Base-by-base conservation (phyloP, 108 stramenopile species). In the Epithemia pelagica region DNA sequence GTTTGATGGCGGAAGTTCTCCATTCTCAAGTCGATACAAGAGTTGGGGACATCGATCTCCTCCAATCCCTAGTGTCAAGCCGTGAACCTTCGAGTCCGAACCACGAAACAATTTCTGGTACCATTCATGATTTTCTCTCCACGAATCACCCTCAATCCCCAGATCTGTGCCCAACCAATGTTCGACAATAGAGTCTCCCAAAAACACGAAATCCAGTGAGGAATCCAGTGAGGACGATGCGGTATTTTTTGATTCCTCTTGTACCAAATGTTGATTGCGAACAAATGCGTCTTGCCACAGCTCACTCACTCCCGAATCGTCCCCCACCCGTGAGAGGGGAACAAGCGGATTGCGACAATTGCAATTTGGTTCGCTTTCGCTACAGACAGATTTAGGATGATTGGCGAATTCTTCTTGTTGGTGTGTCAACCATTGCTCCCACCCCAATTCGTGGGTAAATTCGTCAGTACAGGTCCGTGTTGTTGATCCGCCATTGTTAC, bases 131-230 rank as follows among this genome's bases (percentile, higher is more conserved):
- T 78, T 76, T 23, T 28, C 27, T 5, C 27, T 28, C 52, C 46
- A 22, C 18, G 52, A n/a, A 27, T 63, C 54, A 1, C 52, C 21
- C 1, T 20, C 27, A 28, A 7, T 54, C 5, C 53, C 74, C 7
- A 81, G 46, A 0, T 56, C 37, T 21, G 72, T 80, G 24, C 80
- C 83, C 22, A 68, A 25, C 78, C 83, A 80, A 24, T 65, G 32
- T 59, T 84, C 83, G 0, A 75, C 76, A 28, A 84, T 81, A 27
- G 77, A 78, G 78, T 84, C 83, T 0, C 83, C 83, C 1, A 81
- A 33, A 32, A 84, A 26, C 8, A 81, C 64, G 28, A 83, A 46
- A 46, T 77, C 72, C 25, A 46, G 37, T n/a, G n/a, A n/a, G n/a
- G n/a, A n/a, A n/a, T 25, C 20, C 21, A 10, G 31, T 58, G 28